Evolutionary conservation across 2,329 filamentous ascomycete genomes (phyloP), one percentile per base, ranked within the genome.

Genomic region (Sphaerulina vaccinii): DNA sequence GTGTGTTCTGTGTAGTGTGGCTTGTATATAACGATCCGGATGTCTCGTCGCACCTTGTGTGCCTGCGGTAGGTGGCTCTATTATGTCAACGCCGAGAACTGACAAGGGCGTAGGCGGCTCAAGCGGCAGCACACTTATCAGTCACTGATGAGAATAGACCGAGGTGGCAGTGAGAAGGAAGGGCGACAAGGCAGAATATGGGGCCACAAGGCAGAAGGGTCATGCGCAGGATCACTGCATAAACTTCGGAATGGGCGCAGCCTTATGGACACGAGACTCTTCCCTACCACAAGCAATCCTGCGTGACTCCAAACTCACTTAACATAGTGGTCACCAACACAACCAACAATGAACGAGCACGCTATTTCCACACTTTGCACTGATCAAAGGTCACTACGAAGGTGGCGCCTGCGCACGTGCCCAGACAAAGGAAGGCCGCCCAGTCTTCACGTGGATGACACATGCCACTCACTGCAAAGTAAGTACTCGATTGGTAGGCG

Each of bases 321-420:
- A n/a, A n/a, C n/a, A n/a, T n/a, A n/a, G n/a, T n/a, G n/a, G n/a
- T n/a, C n/a, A n/a, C n/a, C n/a, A n/a, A n/a, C n/a, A n/a, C 27
- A 29, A 7, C 13, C 37, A 3, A 5, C 22, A 23, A 24, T 18
- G 29, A 46, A 16, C 13, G 9, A 21, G 33, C 32, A 15, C 32
- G 32, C 32, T 15, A 35, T 6, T 5, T 15, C 37, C 11, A 39
- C 11, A 39, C n/a, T n/a, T n/a, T 39, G 3, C 21, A 13, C 16
- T 39, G 36, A 19, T 41, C 36, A 49, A 49, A 49, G 45, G 36
- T 9, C 13, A 23, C 19, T 49, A 49, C 37, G 45, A 32, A 21
- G 16, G 36, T 41, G 45, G 36, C 37, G n/a, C 24, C 27, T 19
- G 23, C 9, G n/a, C 45, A 32, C 15, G 36, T 40, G 36, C 36